A percentile compares a stretch with the other conserved stretches of the same genome.
Evolutionary conservation across 2,329 filamentous ascomycete genomes (phyloP).

Genomic region (Aureobasidium melanogenum): DNA sequence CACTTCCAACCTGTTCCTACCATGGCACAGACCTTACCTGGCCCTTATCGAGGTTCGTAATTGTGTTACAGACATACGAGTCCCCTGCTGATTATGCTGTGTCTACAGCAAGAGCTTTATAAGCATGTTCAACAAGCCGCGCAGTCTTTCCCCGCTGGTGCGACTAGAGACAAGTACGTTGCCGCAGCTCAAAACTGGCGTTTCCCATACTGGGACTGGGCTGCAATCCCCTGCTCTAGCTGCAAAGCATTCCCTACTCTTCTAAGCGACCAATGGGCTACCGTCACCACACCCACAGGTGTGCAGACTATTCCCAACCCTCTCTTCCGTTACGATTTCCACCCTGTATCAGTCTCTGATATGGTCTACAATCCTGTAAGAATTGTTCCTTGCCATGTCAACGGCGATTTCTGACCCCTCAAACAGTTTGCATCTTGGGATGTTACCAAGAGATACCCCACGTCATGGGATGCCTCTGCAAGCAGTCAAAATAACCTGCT

Average conservation of each 20-base stretch:
- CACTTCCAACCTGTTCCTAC: constrained; percentile 63
- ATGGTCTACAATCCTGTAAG: constrained; percentile 54
- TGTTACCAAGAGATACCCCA: constrained; percentile 51
- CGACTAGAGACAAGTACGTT: constrained; percentile 30
- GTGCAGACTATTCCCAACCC: constrained; percentile 26
- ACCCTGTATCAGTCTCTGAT: constrained; percentile 48
- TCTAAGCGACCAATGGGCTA: constrained; percentile 31
- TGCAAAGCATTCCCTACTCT: constrained; percentile 30
- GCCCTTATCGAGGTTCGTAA: constrained; percentile 46
- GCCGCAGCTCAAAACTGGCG: constrained; percentile 33
- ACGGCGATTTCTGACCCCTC: not conserved
- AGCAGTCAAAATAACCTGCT: constrained; percentile 53
- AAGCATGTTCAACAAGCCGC: constrained; percentile 32
- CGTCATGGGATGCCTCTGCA: constrained; percentile 32
- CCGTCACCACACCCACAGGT: constrained; percentile 26
- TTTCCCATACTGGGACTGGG: constrained; percentile 42
- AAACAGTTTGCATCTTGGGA: constrained; percentile 50
- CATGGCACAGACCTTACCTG: constrained; percentile 79
- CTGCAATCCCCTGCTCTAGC: constrained; percentile 26
- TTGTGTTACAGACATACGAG: not conserved
- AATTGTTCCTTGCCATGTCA: constrained; percentile 11
- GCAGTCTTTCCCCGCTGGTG: constrained; percentile 30
- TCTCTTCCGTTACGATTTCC: constrained; percentile 27
- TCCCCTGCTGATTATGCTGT: not conserved
- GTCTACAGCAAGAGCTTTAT: constrained; percentile 33